Conservation (phyloP, 805 yeast species). For the Ascoidea rubescens region DNA sequence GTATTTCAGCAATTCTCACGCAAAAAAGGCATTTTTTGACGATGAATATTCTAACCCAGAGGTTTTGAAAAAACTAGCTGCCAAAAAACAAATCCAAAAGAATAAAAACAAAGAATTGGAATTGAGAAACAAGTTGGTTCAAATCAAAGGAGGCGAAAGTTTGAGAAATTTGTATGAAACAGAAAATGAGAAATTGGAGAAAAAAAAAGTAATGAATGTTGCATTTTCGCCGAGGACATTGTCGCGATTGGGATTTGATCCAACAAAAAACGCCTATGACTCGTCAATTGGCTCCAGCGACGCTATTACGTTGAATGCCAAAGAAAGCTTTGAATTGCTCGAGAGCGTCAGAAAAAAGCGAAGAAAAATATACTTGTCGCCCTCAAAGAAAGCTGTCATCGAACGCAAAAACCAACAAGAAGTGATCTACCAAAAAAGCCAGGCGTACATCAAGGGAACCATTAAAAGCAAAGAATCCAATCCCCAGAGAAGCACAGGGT, state of each 20-base stretch:
- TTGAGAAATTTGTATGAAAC: slow-evolving; percentile 12
- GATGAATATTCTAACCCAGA: slow-evolving; percentile 36
- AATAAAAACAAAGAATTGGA: slow-evolving; percentile 22
- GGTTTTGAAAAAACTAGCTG: slow-evolving; percentile 23
- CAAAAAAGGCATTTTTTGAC: slow-evolving; percentile 37
- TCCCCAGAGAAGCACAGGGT: slow-evolving; percentile 1
- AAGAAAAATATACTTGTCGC: slow-evolving; percentile 20
- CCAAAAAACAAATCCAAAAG: slow-evolving; percentile 22
- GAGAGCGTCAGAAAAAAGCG: slow-evolving; percentile 18
- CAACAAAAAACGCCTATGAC: slow-evolving; percentile 20
- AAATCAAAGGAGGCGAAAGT: slow-evolving; percentile 14
- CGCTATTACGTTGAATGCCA: slow-evolving; percentile 8
- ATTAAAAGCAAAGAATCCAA: slow-evolving; percentile 8
- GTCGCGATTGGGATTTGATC: slow-evolving; percentile 37
- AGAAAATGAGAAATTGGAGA: slow-evolving; percentile 11
- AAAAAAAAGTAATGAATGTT: slow-evolving; percentile 17
- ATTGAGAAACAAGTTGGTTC: slow-evolving; percentile 19
- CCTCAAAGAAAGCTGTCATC: slow-evolving; percentile 17
- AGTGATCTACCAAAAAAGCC: slow-evolving; percentile 13
- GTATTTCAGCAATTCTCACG: slow-evolving; percentile 25
- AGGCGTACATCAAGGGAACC: slow-evolving; percentile 16
- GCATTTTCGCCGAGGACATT: slow-evolving; percentile 28
- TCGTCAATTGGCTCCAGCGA: slow-evolving; percentile 13
- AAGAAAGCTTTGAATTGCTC: slow-evolving; percentile 13
- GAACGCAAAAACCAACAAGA: slow-evolving; percentile 16